Percentiles rank a stretch among this genome's conserved stretches.
These are phyloP conservation scores for Carex pumila DNA, from an alignment of 176 grass and related monocot species.

Conservation along the genomic window DNA sequence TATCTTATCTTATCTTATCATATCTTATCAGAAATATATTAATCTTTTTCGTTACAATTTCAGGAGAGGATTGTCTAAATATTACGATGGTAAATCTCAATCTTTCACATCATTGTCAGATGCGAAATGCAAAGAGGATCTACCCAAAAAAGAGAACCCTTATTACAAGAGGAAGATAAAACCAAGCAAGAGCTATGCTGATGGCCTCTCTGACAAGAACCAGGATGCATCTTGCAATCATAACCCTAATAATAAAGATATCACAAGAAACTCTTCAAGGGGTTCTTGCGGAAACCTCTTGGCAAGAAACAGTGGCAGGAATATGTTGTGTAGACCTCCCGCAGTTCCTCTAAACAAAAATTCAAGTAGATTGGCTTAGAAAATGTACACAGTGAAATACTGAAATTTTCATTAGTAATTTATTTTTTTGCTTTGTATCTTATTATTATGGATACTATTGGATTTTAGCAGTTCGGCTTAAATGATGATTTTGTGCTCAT, in stretches of 20 bases:
- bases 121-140: conserved; percentile 55
- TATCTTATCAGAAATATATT: neutral
- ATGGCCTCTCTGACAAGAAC: conserved; percentile 27
- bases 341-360: conserved; percentile 52
- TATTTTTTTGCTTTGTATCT: neutral
- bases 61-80: conserved; percentile 75
- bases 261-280: conserved; percentile 12
- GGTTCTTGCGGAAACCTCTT: conserved; percentile 55
- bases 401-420: neutral
- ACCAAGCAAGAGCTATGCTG: conserved; percentile 34
- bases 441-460: neutral
- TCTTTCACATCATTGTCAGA: conserved; percentile 64
- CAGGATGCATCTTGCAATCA: conserved; percentile 21
- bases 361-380: conserved; percentile 32
- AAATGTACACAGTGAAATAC: neutral
- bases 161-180: conserved; percentile 43
- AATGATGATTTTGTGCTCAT: neutral
- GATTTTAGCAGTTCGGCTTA: neutral
- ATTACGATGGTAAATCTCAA: conserved; percentile 82
- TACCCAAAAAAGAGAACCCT: conserved; percentile 48
- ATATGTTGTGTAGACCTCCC: conserved; percentile 43
- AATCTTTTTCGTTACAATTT: neutral
- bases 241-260: conserved; percentile 9
- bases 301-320: conserved; percentile 31
- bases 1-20: no score